Evolutionary conservation across 106 monocot species (phyloP), one percentile per base, ranked within the genome.

Genomic region (Dioscorea zingiberensis): DNA sequence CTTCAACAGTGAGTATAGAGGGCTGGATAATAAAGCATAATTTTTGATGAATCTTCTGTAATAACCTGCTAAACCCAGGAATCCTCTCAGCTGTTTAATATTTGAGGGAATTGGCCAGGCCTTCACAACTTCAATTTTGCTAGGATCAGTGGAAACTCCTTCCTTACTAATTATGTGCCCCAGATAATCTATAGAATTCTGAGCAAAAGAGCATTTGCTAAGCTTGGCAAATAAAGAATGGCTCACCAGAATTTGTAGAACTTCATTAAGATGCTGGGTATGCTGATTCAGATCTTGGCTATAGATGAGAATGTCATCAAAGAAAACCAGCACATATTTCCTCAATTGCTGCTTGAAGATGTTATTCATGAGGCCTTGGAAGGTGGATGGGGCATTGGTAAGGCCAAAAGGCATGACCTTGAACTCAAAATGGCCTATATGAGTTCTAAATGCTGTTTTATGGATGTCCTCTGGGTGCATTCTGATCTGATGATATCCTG

Each of bases 21-120:
- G 14, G 22, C 30, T 12, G n/a, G 18, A 47, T 60, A 12, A 19
- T 60, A n/a, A 26, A 60, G 60, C 25, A 17, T 3, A 30, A 30
- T 30, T 7, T 30, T 30, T 30, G 7, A 30, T 7, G 30, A 30
- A 30, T 30, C 30, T 58, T 15, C 48, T 21, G 25, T 60, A 70
- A 70, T 70, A 70, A 15, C 46, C 60, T 14, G 59, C 26, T 13
- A 70, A 27, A 21, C 65, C 65, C 14, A 66, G 15, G 27, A 66
- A 65, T 25, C 65, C 65, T 16, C 48, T 3, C 0, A 69, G 44
- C 29, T 45, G 21, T 38, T 22, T 56, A 7, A 21, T 8, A 2
- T 28, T n/a, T 4, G 25, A 15, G 19, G 56, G 32, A 4, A 27
- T 54, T 10, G 27, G 51, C 53, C 27, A 54, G 2, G 3, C 49